A percentile compares a stretch with the other conserved stretches of the same genome.
Evolutionary conservation across 1,139 yeast genomes (phyloP).

Genomic region (Candida tetrigidarum): DNA sequence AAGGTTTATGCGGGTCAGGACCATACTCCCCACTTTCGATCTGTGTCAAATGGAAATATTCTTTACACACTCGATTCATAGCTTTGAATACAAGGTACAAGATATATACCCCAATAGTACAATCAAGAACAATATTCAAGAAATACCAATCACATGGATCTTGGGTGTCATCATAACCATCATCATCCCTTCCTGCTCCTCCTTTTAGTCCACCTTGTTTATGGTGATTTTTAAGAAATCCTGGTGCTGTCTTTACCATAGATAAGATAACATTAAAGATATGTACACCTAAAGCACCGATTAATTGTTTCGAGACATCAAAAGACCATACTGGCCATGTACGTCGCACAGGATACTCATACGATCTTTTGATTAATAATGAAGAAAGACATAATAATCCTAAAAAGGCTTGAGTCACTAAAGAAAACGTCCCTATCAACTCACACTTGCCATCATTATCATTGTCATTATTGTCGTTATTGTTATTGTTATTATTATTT

Average conservation of each 20-base stretch:
- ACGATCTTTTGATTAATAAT: constrained; percentile 72
- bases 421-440: constrained; percentile 71
- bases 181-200: constrained; percentile 11
- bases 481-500: too few species aligned
- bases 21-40: constrained; percentile 90
- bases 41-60: constrained; percentile 42
- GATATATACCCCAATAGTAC: constrained; percentile 93
- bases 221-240: constrained; percentile 23
- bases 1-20: constrained; percentile 59
- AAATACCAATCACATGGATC: constrained; percentile 94
- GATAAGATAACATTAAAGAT: constrained; percentile 76
- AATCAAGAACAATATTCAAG: constrained; percentile 82
- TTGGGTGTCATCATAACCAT: constrained; percentile 25
- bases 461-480: too few species aligned
- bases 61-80: constrained; percentile 46
- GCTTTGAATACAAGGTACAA: constrained; percentile 57
- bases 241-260: constrained; percentile 46
- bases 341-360: constrained; percentile 78
- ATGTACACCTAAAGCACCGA: constrained; percentile 88
- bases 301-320: constrained; percentile 87
- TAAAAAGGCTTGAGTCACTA: constrained; percentile 63
- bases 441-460: constrained; percentile 52
- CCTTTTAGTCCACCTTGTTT: too few species aligned
- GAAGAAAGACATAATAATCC: constrained; percentile 80
- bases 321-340: constrained; percentile 89